Evolutionary conservation across 495 filamentous ascomycete species (phyloP).

Genomic region (Penicillium ochrochloron): DNA sequence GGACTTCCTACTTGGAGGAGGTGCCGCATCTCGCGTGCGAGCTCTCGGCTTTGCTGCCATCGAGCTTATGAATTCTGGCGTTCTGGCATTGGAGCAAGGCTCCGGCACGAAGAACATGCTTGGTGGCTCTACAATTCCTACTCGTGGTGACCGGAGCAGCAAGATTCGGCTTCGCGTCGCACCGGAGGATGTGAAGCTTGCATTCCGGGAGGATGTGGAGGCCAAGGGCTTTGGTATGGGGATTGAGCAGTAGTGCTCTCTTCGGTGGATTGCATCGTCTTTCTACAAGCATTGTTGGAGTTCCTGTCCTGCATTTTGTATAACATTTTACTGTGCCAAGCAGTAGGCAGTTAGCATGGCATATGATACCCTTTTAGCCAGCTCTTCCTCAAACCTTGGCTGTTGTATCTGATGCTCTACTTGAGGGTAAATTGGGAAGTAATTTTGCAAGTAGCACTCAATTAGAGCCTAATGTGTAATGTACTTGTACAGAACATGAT

Average conservation of each 20-base stretch:
- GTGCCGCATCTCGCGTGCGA: slow-evolving; percentile 58
- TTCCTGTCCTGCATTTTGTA: slow-evolving; percentile 12
- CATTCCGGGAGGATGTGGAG: slow-evolving; percentile 86
- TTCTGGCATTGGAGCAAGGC: slow-evolving; percentile 78
- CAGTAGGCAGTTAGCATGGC: slow-evolving; percentile 16
- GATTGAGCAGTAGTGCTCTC: slow-evolving; percentile 36
- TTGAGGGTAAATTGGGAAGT: neutral
- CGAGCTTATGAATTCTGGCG: slow-evolving; percentile 83
- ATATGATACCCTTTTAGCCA: slow-evolving; percentile 37
- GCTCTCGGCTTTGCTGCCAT: slow-evolving; percentile 74
- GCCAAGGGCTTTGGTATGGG: slow-evolving; percentile 71
- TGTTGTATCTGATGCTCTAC: neutral
- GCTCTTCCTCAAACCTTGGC: neutral
- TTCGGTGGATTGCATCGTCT: neutral
- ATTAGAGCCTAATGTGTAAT: neutral
- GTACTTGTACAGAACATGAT: slow-evolving; percentile 12
- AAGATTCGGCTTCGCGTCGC: slow-evolving; percentile 84
- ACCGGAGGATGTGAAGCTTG: slow-evolving; percentile 86
- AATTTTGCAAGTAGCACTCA: neutral
- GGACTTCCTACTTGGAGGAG: slow-evolving; percentile 49
- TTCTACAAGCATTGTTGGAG: slow-evolving; percentile 18
- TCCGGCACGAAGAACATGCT: slow-evolving; percentile 36
- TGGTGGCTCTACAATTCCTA: slow-evolving; percentile 44
- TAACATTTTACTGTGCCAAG: neutral
- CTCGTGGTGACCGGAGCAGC: slow-evolving; percentile 79